Evolutionary conservation across 2,329 filamentous ascomycete genomes (phyloP).

Genomic region (Colletotrichum camelliae): DNA sequence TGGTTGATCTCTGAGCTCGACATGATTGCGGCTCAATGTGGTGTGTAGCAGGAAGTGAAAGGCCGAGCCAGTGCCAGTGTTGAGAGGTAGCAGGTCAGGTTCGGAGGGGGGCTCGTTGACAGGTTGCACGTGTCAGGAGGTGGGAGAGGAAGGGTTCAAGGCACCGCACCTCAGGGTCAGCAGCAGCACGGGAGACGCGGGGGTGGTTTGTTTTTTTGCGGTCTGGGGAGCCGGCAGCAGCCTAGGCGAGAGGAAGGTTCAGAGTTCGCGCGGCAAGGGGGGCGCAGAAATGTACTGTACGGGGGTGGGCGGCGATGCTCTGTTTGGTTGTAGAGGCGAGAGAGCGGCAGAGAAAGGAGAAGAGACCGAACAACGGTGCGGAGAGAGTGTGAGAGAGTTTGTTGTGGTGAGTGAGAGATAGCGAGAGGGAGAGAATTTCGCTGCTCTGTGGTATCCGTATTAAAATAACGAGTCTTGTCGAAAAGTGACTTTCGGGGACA

Average conservation of each 20-base stretch:
- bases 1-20: slow-evolving; percentile 92
- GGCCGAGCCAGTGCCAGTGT: slow-evolving; percentile 20
- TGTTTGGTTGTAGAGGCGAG: slow-evolving; percentile 18
- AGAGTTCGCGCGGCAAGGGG: slow-evolving; percentile 4
- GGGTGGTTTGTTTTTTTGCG: neutral
- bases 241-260: neutral
- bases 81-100: slow-evolving; percentile 4
- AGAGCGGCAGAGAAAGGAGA: slow-evolving; percentile 23
- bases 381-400: neutral
- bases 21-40: slow-evolving; percentile 53
- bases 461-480: slow-evolving; percentile 5
- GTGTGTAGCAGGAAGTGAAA: slow-evolving; percentile 9
- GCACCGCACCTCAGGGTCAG: slow-evolving; percentile 11
- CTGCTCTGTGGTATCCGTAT: slow-evolving; percentile 9
- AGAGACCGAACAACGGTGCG: neutral
- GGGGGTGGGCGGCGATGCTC: neutral
- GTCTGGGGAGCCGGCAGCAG: neutral
- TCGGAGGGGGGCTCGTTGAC: slow-evolving; percentile 18
- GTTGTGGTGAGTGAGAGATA: neutral
- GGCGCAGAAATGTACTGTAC: neutral
- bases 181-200: slow-evolving; percentile 16
- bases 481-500: neutral
- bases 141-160: slow-evolving; percentile 17
- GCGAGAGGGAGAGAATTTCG: neutral
- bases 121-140: slow-evolving; percentile 22